Base-by-base conservation (phyloP, 208 protist species). In the Jaenimonas drosophilae region DNA sequence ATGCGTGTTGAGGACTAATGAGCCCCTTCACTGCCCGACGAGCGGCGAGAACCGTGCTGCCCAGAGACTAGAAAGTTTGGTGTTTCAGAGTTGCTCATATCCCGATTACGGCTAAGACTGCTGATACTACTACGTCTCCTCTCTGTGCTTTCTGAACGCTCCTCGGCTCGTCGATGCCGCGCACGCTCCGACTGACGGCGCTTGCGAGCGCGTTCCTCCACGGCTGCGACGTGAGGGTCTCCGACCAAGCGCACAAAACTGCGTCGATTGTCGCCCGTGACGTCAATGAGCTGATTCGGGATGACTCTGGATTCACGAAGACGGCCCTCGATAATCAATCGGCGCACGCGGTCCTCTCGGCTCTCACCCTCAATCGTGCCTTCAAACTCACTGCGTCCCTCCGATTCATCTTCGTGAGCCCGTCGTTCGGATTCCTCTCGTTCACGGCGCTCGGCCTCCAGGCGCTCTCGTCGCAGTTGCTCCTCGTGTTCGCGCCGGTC, bases 181-280 rank as follows among this genome's bases (percentile, higher is more conserved):
- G 56, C 23, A 0, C 39, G 33, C 20, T 79, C 65, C 21, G 36
- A 14, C 7, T 57, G 59, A 14, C 57, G 63, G 4, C 71, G 64
- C 52, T 79, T 54, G 3, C 65, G 60, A 44, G 40, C 25, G 9
- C 52, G 65, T 16, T 63, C 64, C 51, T 75, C 71, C 14, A 79
- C 59, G 0, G 50, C 55, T 14, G 14, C 59, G n/a, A 79, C 31
- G 50, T 62, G 34, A 2, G 60, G 60, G 37, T 79, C 65, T 16
- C 65, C 65, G 0, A 79, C 41, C 14, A 75, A 63, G 26, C 59
- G 59, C n/a, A n/a, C n/a, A n/a, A 79, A 45, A 36, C 65, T 73
- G 12, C 37, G 16, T 11, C 16, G 23, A 7, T 42, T 42, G 23
- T 42, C 37, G 7, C 23, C 37, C 6, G 42, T 31, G 42, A 48